Conservation (phyloP, 2,329 filamentous ascomycete species). For the Ilyonectria destructans region DNA sequence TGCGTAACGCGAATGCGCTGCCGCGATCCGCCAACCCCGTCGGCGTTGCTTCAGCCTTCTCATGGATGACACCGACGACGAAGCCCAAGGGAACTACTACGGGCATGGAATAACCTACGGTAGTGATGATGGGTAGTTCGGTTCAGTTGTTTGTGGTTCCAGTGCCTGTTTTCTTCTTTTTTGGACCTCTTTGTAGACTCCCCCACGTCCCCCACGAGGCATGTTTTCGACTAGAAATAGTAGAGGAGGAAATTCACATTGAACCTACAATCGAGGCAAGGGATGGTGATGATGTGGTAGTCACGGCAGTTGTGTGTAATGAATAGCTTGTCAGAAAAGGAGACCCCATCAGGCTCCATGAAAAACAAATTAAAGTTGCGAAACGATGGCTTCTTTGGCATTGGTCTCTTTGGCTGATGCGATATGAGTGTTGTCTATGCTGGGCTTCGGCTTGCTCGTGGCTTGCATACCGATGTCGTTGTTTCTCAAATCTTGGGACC, state of each 20-base stretch:
- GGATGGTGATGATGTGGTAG: constrained; percentile 31
- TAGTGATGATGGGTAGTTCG: background rate
- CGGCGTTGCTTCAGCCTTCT: constrained; percentile 93
- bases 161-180: constrained; percentile 15
- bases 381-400: constrained; percentile 13
- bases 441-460: background rate
- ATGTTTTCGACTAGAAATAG: constrained; percentile 31
- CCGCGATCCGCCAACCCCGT: constrained; percentile 84
- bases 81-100: constrained; percentile 57
- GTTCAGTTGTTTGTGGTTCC: background rate
- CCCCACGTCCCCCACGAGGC: constrained; percentile 1
- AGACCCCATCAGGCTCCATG: constrained; percentile 13
- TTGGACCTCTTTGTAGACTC: constrained; percentile 26
- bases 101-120: constrained; percentile 37
- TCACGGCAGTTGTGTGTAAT: constrained; percentile 37
- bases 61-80: constrained; percentile 82
- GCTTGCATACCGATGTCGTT: constrained; percentile 10
- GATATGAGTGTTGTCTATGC: constrained; percentile 1
- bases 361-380: constrained; percentile 29
- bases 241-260: constrained; percentile 40
- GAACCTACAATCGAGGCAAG: constrained; percentile 17
- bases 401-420: constrained; percentile 2
- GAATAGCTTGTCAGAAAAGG: constrained; percentile 25
- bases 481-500: constrained; percentile 69
- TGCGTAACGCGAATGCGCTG: constrained; percentile 58